A percentile compares a stretch with the other conserved stretches of the same genome.
Conservation (phyloP, 192 early-diverging fungal genomes). For the Dispira parvispora region DNA sequence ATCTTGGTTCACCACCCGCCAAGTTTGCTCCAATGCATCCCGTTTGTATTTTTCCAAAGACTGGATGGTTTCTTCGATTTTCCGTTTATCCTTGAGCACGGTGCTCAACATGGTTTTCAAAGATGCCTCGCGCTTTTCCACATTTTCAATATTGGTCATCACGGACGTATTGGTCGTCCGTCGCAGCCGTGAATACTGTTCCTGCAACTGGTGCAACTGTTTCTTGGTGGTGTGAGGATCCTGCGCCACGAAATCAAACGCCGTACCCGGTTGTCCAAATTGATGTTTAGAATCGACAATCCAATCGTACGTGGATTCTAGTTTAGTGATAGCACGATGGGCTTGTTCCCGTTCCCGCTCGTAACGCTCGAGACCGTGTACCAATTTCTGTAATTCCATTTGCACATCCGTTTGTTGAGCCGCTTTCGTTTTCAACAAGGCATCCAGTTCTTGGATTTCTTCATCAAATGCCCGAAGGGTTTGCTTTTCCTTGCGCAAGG, state of each 20-base stretch:
- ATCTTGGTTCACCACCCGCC: constrained; percentile 78
- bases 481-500: constrained; percentile 42
- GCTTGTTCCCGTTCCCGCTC: constrained; percentile 39
- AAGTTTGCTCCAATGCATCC: constrained; percentile 77
- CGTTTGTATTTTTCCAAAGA: constrained; percentile 81
- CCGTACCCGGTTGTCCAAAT: constrained; percentile 68
- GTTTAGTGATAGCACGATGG: constrained; percentile 23
- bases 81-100: constrained; percentile 81
- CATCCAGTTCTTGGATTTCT: constrained; percentile 55
- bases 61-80: constrained; percentile 86
- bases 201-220: constrained; percentile 52
- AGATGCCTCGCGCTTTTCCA: constrained; percentile 76
- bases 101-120: constrained; percentile 78
- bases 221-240: constrained; percentile 60
- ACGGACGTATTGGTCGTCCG: constrained; percentile 82
- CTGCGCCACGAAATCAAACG: constrained; percentile 68
- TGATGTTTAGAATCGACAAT: constrained; percentile 75
- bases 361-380: constrained; percentile 58
- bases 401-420: constrained; percentile 45
- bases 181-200: constrained; percentile 61
- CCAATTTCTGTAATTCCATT: constrained; percentile 65
- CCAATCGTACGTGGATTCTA: constrained; percentile 57
- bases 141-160: constrained; percentile 87
- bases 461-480: constrained; percentile 58
- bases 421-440: constrained; percentile 43